phyloP scores from a whole-genome alignment of 108 stramenopile species.

The Epithemia pelagica region DNA sequence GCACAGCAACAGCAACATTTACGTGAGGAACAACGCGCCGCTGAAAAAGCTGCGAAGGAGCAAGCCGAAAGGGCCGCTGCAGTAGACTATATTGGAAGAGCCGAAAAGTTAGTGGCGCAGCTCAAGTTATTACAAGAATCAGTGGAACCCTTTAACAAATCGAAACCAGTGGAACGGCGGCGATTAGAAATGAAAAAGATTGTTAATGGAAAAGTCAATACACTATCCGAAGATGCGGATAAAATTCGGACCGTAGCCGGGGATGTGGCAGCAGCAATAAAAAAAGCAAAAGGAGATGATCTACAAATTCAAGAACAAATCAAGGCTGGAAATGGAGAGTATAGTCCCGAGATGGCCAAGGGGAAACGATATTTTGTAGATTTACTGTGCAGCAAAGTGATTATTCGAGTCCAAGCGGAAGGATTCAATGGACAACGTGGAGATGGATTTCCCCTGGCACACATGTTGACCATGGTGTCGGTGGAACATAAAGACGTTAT shows the following conservation, averaged over 20 bases:
- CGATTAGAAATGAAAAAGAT: constrained; percentile 78
- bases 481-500: constrained; percentile 49
- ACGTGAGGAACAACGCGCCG: constrained; percentile 10
- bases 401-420: constrained; percentile 79
- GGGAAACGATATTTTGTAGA: constrained; percentile 78
- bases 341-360: constrained; percentile 41
- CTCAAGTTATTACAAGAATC: constrained; percentile 40
- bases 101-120: constrained; percentile 46
- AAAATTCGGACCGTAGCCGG: constrained; percentile 61
- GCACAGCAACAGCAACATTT: constrained; percentile 14
- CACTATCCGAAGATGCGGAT: constrained; percentile 50
- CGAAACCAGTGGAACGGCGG: constrained; percentile 40
- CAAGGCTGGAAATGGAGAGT: constrained; percentile 21
- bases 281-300: constrained; percentile 42
- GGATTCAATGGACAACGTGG: constrained; percentile 78
- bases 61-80: constrained; percentile 15
- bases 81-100: constrained; percentile 33
- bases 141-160: constrained; percentile 56
- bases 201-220: constrained; percentile 76
- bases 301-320: constrained; percentile 22
- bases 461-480: constrained; percentile 55
- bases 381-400: constrained; percentile 56
- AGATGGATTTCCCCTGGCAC: constrained; percentile 81
- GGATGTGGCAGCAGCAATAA: constrained; percentile 46
- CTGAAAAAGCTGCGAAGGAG: constrained; percentile 11